Percentiles rank a stretch among this genome's conserved stretches.
These are phyloP conservation scores for Phlebiopsis flavidoalba DNA, from an alignment of 768 basidiomycete species.

Conservation along the genomic window DNA sequence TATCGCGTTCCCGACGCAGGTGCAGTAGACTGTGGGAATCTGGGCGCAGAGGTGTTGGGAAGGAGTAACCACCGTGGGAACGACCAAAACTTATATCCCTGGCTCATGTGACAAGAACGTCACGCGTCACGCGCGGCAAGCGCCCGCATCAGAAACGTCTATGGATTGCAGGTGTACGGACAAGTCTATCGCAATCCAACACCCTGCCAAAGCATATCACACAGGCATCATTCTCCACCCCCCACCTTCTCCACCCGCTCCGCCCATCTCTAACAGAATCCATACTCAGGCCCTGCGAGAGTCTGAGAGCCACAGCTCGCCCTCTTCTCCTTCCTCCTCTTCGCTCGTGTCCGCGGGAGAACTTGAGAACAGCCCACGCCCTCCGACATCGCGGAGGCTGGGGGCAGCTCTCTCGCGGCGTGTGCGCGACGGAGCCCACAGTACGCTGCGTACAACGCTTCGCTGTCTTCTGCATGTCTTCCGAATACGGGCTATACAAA, in stretches of 20 bases:
- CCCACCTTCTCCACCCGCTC: too few species aligned
- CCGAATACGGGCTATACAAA: slow-evolving; percentile 29
- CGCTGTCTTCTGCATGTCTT: slow-evolving; percentile 32
- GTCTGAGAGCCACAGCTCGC: slow-evolving; percentile 14
- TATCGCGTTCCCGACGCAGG: slow-evolving; percentile 13
- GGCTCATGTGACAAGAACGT: slow-evolving; percentile 1
- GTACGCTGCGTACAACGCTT: slow-evolving; percentile 31
- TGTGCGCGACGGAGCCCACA: slow-evolving; percentile 28
- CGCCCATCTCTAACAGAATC: too few species aligned
- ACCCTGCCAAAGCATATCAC: neutral
- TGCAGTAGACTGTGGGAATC: slow-evolving; percentile 13
- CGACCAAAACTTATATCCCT: slow-evolving; percentile 7
- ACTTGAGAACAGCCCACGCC: neutral
- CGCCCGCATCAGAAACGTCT: slow-evolving; percentile 3
- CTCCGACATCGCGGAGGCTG: slow-evolving; percentile 12
- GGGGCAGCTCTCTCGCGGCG: slow-evolving; percentile 18
- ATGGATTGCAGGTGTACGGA: neutral
- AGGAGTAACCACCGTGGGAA: slow-evolving; percentile 10
- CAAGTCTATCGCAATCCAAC: neutral
- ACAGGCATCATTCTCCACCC: slow-evolving; percentile 11
- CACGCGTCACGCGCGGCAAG: neutral
- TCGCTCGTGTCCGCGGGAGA: slow-evolving; percentile 1
- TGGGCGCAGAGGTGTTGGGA: slow-evolving; percentile 13
- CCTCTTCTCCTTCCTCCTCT: slow-evolving; percentile 12
- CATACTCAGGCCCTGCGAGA: slow-evolving; percentile 19